A percentile compares a stretch with the other conserved stretches of the same genome.
Evolutionary conservation across 2,329 filamentous ascomycete species (phyloP).

Genomic region (Penicillium frequentans): DNA sequence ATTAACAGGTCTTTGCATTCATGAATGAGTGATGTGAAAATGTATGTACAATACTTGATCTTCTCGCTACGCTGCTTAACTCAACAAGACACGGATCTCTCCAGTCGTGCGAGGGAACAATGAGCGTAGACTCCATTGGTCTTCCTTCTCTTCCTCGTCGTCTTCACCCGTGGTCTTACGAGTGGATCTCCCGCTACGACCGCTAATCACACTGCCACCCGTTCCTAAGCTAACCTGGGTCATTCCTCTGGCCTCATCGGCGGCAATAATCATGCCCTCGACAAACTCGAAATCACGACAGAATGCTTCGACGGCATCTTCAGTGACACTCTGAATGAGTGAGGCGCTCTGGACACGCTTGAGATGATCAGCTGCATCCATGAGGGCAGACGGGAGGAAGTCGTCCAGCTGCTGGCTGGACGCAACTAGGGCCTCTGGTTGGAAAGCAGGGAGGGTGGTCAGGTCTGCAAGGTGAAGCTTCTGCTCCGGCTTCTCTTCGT

Average conservation of each 20-base stretch:
- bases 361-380: slow-evolving; percentile 85
- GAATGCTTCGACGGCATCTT: slow-evolving; percentile 79
- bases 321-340: slow-evolving; percentile 73
- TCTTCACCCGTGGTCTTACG: slow-evolving; percentile 22
- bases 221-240: slow-evolving; percentile 31
- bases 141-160: slow-evolving; percentile 37
- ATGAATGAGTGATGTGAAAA: no score
- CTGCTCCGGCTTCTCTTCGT: slow-evolving; percentile 28
- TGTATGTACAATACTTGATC: not conserved
- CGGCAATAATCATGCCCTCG: slow-evolving; percentile 60
- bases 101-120: slow-evolving; percentile 64
- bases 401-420: slow-evolving; percentile 79
- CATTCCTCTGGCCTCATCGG: slow-evolving; percentile 53
- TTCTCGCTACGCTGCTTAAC: slow-evolving; percentile 36
- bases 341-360: slow-evolving; percentile 70
- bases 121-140: slow-evolving; percentile 48
- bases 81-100: slow-evolving; percentile 64
- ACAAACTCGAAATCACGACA: slow-evolving; percentile 78
- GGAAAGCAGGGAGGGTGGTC: slow-evolving; percentile 55
- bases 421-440: slow-evolving; percentile 60
- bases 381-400: slow-evolving; percentile 87
- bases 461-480: slow-evolving; percentile 57
- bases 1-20: no score
- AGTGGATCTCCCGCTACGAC: slow-evolving; percentile 18
- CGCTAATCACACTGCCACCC: slow-evolving; percentile 23